phyloP scores from a whole-genome alignment of 331 rosid species.

The Acacia pycnantha region DNA sequence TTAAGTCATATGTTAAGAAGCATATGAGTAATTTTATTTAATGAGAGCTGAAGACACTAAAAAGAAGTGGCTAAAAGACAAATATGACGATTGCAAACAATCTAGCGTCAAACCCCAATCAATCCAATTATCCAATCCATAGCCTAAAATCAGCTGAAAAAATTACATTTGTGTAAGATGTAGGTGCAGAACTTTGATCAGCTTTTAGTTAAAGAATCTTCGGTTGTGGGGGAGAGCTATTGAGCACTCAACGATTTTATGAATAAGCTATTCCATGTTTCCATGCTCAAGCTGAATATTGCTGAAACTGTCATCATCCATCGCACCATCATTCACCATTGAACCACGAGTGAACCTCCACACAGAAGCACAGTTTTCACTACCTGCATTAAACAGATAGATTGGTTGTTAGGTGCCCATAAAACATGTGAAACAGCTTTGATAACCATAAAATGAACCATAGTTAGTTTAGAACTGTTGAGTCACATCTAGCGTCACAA shows the following conservation, averaged over 20 bases:
- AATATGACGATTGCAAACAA: not conserved
- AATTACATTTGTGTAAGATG: not conserved
- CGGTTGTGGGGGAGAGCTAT: not conserved
- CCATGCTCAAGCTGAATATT: slow-evolving; percentile 34
- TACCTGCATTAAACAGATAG: slow-evolving; percentile 45
- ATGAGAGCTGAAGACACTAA: not conserved
- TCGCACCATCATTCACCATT: slow-evolving; percentile 34
- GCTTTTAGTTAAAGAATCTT: not conserved
- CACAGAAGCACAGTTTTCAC: slow-evolving; percentile 80
- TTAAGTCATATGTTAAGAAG: too few species aligned
- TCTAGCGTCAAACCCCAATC: not conserved
- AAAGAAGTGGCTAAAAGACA: not conserved
- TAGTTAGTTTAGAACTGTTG: not conserved
- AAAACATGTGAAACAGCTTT: slow-evolving; percentile 1
- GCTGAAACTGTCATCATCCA: slow-evolving; percentile 20
- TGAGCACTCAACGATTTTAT: slow-evolving; percentile 6
- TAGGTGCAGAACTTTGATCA: slow-evolving; percentile 20
- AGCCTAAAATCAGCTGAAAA: not conserved
- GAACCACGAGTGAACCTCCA: slow-evolving; percentile 79
- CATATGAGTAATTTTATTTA: too few species aligned
- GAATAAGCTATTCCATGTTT: slow-evolving; percentile 27
- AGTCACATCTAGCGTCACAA: slow-evolving; percentile 8
- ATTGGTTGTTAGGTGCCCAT: slow-evolving; percentile 5
- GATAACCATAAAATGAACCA: not conserved
- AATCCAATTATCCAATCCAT: not conserved